These are phyloP conservation scores for Fagus sylvatica DNA, from an alignment of 306 rosid species.

Conservation along the genomic window DNA sequence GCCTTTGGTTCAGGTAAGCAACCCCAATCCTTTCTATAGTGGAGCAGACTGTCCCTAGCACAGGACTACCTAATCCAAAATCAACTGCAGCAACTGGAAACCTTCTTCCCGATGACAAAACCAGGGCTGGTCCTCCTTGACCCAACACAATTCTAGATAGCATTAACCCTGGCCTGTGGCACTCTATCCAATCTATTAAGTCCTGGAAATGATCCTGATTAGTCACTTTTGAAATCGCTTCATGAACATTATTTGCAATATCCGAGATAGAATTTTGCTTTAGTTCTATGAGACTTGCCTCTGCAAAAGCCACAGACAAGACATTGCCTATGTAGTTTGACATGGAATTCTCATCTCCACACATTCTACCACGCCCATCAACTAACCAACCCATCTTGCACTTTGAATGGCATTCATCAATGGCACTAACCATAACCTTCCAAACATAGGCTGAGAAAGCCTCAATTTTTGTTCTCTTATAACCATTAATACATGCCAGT, in stretches of 20 bases:
- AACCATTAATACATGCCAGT: conserved; percentile 48
- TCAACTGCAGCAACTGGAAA: conserved; percentile 76
- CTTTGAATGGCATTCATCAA: conserved; percentile 37
- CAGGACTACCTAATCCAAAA: conserved; percentile 79
- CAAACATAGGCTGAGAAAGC: conserved; percentile 85
- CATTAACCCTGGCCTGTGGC: conserved; percentile 82
- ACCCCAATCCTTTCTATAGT: conserved; percentile 63
- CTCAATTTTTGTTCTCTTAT: conserved; percentile 68
- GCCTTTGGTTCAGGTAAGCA: conserved; percentile 86
- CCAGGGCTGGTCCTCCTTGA: conserved; percentile 53
- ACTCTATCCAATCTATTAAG: conserved; percentile 83
- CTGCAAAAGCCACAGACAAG: conserved; percentile 63
- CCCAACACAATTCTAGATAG: conserved; percentile 63
- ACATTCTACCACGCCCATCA: conserved; percentile 63
- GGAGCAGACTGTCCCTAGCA: conserved; percentile 73
- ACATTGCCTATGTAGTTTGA: conserved; percentile 82
- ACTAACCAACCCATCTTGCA: conserved; percentile 93
- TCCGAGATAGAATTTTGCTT: conserved; percentile 50
- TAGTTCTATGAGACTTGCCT: conserved; percentile 54
- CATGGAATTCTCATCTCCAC: conserved; percentile 34
- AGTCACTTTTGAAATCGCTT: conserved; percentile 61
- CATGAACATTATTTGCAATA: conserved; percentile 48
- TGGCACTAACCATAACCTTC: conserved; percentile 55
- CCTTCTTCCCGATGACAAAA: conserved; percentile 69
- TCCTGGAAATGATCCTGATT: conserved; percentile 74